Conservation (phyloP, 768 basidiomycete species). For the Boletus rubroflammeus region DNA sequence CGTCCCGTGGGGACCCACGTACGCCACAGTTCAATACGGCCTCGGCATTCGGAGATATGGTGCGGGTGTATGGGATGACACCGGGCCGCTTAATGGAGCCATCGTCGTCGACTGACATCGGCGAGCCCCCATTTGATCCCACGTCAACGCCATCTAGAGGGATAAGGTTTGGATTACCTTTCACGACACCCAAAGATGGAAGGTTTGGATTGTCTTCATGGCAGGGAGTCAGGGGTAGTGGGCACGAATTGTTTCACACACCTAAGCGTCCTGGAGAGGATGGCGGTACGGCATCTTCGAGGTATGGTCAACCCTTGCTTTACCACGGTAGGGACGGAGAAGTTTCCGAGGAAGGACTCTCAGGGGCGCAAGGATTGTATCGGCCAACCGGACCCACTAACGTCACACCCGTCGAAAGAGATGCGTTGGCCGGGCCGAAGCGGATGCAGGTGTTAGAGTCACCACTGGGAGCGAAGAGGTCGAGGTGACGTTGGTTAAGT, state of each 20-base stretch:
- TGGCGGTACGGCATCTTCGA: conserved; percentile 10
- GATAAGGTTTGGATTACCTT: conserved; percentile 55
- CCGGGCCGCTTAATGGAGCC: conserved; percentile 37
- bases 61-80: conserved; percentile 38
- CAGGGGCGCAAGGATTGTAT: conserved; percentile 15
- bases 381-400: conserved; percentile 32
- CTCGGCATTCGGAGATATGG: conserved; percentile 33
- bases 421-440: conserved; percentile 12
- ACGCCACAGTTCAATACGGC: conserved; percentile 46
- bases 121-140: conserved; percentile 69
- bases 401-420: conserved; percentile 54
- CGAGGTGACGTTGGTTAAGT: conserved; percentile 9
- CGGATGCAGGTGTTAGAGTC: conserved; percentile 29
- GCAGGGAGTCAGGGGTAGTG: conserved; percentile 31
- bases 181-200: conserved; percentile 61
- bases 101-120: conserved; percentile 25
- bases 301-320: conserved; percentile 3
- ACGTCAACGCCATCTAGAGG: conserved; percentile 80
- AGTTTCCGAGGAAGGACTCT: conserved; percentile 15
- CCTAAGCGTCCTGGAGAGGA: conserved; percentile 40
- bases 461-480: conserved; percentile 28
- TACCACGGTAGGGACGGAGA: conserved; percentile 22
- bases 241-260: conserved; percentile 49
- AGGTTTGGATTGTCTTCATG: conserved; percentile 34
- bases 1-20: conserved; percentile 50